Conservation (phyloP, 768 basidiomycete genomes). For the Kwoniella shandongensis region DNA sequence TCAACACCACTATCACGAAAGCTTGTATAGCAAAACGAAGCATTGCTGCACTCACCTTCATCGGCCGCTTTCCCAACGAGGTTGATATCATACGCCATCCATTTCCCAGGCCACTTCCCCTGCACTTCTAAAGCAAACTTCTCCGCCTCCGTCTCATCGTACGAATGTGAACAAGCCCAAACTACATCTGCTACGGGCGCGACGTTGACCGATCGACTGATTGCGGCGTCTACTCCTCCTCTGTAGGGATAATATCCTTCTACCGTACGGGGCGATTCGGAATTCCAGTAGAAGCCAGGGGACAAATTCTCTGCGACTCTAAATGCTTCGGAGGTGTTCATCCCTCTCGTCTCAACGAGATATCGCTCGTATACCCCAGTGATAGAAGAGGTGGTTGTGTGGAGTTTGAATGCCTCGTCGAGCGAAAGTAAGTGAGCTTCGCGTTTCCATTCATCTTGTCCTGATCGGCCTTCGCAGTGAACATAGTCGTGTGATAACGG, state of each 20-base stretch:
- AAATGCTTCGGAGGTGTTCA: constrained; percentile 24
- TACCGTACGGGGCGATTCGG: constrained; percentile 19
- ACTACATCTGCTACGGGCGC: constrained; percentile 18
- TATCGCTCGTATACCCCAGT: constrained; percentile 13
- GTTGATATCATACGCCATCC: constrained; percentile 34
- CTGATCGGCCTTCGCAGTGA: constrained; percentile 68
- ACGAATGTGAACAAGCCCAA: constrained; percentile 17
- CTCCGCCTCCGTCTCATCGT: constrained; percentile 5
- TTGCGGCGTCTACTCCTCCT: constrained; percentile 28
- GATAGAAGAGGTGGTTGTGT: too few relatives aligned
- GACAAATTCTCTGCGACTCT: constrained; percentile 14
- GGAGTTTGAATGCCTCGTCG: constrained; percentile 31
- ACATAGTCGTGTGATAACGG: constrained; percentile 53
- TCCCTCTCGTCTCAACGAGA: constrained; percentile 2
- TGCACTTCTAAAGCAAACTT: constrained; percentile 17
- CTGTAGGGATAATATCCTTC: constrained; percentile 25
- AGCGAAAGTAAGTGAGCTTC: constrained; percentile 17
- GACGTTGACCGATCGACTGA: constrained; percentile 7
- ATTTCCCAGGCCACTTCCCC: constrained; percentile 21
- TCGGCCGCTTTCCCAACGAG: constrained; percentile 18
- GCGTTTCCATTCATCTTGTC: constrained; percentile 67
- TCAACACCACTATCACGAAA: too few relatives aligned
- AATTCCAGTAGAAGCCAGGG: constrained; percentile 24
- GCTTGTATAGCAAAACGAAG: background rate
- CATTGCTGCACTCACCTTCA: constrained; percentile 12